These are phyloP conservation scores for Metschnikowia henanensis DNA, from an alignment of 805 yeast species.

Conservation along the genomic window DNA sequence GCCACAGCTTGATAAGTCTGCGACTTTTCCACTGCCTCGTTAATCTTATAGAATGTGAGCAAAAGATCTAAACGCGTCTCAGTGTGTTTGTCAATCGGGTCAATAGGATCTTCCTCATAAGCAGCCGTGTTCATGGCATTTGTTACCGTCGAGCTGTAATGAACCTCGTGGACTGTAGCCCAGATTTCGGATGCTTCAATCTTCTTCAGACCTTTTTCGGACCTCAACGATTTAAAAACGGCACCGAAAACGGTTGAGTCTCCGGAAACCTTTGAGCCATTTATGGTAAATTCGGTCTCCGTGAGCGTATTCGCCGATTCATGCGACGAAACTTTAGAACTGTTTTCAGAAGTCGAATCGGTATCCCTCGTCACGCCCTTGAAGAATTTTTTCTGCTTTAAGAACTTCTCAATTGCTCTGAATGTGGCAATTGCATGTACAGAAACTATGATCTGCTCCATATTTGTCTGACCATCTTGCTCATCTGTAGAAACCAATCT, in stretches of 20 bases:
- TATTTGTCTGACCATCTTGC: too few species aligned
- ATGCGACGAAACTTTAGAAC: too few species aligned
- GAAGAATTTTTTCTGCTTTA: slow-evolving; percentile 19
- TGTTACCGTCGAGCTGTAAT: slow-evolving; percentile 27
- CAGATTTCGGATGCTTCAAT: slow-evolving; percentile 56
- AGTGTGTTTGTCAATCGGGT: slow-evolving; percentile 29
- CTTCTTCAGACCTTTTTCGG: slow-evolving; percentile 30
- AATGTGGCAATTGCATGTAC: slow-evolving; percentile 65
- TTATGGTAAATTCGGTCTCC: slow-evolving; percentile 53
- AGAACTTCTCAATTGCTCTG: slow-evolving; percentile 48
- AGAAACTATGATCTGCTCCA: slow-evolving; percentile 42
- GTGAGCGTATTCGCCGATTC: too few species aligned
- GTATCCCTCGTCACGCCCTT: slow-evolving; percentile 1
- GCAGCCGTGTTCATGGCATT: background rate
- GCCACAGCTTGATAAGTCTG: slow-evolving; percentile 20
- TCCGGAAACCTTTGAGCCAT: slow-evolving; percentile 57
- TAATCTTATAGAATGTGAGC: slow-evolving; percentile 46
- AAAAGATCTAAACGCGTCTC: slow-evolving; percentile 47
- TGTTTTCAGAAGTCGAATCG: too few species aligned
- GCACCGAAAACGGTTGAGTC: slow-evolving; percentile 81
- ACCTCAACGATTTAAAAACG: slow-evolving; percentile 51
- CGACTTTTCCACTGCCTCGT: slow-evolving; percentile 15
- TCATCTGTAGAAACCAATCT: slow-evolving; percentile 37
- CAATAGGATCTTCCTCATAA: slow-evolving; percentile 21
- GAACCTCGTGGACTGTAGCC: slow-evolving; percentile 53